Base-by-base conservation (phyloP, 495 filamentous ascomycete species). In the Parathielavia hyrcaniae region DNA sequence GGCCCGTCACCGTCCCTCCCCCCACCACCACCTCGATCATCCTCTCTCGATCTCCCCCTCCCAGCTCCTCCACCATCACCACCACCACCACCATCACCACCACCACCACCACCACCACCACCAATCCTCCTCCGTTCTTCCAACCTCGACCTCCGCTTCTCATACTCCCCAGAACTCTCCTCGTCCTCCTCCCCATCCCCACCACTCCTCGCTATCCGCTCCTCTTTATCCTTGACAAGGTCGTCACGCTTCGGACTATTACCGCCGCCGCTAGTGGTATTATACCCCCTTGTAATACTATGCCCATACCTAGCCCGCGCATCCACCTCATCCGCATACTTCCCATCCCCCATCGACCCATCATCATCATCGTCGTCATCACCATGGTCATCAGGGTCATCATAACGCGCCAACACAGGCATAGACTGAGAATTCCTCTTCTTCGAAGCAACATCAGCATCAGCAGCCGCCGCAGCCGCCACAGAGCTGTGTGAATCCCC, bases 401-500 rank as follows among this genome's bases (percentile, higher is more conserved):
- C 65, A 14, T 50, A 75, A 1, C 63, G 64, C 22, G 67, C 74
- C 14, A 73, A 46, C 12, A 68, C 51, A 5, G 79, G 75, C 65
- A 72, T 58, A 23, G 78, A 77, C 6, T 61, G 63, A 0, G 71
- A 73, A 19, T 43, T 43, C n/a, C n/a, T n/a, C n/a, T n/a, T n/a
- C n/a, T n/a, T n/a, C n/a, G n/a, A n/a, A n/a, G n/a, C n/a, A n/a
- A n/a, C n/a, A n/a, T n/a, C n/a, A n/a, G n/a, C n/a, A n/a, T n/a
- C n/a, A 6, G 26, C 2, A 30, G 26, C 26, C 2, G 26, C 26
- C 2, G 26, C 26, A 30, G 26, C 26, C 2, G 26, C 26, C 26
- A 30, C 6, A 2, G 26, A 30, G 63, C 87, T 76, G 1, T 62
- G 64, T 0, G 74, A 77, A 63, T 91, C 88, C 14, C 89, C 90